Percentiles rank a stretch among this genome's conserved stretches.
Evolutionary conservation across 169 alveolate genomes (phyloP).

Genomic region (Condylostoma magnum): DNA sequence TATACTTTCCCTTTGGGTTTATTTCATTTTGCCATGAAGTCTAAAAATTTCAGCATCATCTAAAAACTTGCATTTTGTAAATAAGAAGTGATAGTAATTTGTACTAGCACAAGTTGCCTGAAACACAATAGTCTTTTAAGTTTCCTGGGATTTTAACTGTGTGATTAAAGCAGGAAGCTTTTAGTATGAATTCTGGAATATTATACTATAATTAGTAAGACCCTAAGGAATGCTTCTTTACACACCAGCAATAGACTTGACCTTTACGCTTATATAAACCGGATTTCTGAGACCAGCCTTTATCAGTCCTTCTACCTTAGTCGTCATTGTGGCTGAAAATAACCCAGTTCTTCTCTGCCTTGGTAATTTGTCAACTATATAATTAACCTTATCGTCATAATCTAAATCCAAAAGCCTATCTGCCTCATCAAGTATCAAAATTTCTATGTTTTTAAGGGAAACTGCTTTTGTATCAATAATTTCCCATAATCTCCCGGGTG

Average conservation of each 20-base stretch:
- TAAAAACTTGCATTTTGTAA: conserved; percentile 33
- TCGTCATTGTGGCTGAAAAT: conserved; percentile 93
- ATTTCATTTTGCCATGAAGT: conserved; percentile 51
- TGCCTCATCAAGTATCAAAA: conserved; percentile 92
- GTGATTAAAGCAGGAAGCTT: conserved; percentile 61
- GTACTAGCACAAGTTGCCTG: conserved; percentile 70
- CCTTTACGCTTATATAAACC: conserved; percentile 71
- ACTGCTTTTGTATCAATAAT: conserved; percentile 52
- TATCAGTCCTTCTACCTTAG: conserved; percentile 76
- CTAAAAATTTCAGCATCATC: conserved; percentile 35
- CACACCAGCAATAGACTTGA: not conserved
- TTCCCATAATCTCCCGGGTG: conserved; percentile 89
- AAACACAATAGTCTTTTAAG: conserved; percentile 62
- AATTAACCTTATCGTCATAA: conserved; percentile 78
- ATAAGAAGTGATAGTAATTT: conserved; percentile 51
- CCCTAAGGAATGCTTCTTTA: conserved; percentile 36
- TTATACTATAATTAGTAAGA: conserved; percentile 30
- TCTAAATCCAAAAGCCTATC: conserved; percentile 92
- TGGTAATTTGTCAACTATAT: conserved; percentile 84
- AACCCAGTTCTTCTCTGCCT: conserved; percentile 94
- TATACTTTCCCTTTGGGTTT: conserved; percentile 76
- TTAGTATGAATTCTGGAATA: conserved; percentile 42
- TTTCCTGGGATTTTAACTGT: conserved; percentile 43
- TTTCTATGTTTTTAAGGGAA: conserved; percentile 57
- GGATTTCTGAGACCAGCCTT: conserved; percentile 92